Evolutionary conservation across 2,329 filamentous ascomycete species (phyloP), one percentile per base, ranked within the genome.

Genomic region (Trichoderma pleuroti): DNA sequence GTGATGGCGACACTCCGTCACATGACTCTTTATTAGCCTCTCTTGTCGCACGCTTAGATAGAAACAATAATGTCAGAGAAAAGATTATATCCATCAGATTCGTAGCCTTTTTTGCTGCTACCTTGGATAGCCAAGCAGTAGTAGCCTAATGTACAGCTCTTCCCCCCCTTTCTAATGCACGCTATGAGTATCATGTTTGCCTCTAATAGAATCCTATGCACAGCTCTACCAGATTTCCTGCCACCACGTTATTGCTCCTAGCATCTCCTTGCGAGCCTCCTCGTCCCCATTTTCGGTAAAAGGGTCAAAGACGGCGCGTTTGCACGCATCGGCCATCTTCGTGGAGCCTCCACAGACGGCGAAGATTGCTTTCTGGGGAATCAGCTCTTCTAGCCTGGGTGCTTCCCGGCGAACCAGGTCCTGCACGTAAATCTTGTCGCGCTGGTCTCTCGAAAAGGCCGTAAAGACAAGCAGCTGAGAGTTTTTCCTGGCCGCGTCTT

Each of bases 291-390:
- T 80, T 10, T 80, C 75, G 3, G 84, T 80, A 72, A 86, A 83
- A 1, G 81, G 83, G 59, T 87, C 85, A 54, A 83, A 81, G 12
- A 90, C 80, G 2, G 86, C 86, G 18, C 77, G 78, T 67, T 85
- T 84, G 54, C 88, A 87, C 2, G 86, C 84, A 59, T 84, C 81
- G 0, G 87, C 87, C 87, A 90, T 90, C 75, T 84, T 85, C 1
- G 86, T 85, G 34, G 86, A 85, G 68, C 86, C 88, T 9, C 87
- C 87, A 66, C 87, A 89, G 5, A 90, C 78, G 68, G 82, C 82
- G 57, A 90, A 83, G 14, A 86, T 83, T 36, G 85, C 84, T 4
- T 80, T 75, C 26, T 77, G 75, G 1, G 76, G 69, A 36, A 88
- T 79, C 21, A 80, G 68, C 4, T 71, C 62, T 12, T 78, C 79